Percentiles rank a stretch among this genome's conserved stretches.
phyloP scores from a whole-genome alignment of 2,329 filamentous ascomycete genomes.

The Paraphoma chrysanthemicola region DNA sequence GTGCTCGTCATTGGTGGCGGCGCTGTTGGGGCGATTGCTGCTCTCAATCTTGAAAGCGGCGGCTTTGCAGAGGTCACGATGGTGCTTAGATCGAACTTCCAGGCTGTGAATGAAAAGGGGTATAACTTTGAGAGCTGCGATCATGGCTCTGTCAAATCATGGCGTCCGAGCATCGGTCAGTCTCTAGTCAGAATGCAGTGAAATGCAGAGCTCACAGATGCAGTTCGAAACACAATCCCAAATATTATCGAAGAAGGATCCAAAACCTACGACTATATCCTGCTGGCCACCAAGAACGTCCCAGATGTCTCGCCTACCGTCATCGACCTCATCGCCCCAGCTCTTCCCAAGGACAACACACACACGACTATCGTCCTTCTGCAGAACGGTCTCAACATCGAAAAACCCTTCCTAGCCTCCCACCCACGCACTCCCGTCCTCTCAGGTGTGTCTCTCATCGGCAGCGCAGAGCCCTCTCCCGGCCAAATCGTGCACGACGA shows the following conservation, averaged over 20 bases:
- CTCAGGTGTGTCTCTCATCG: slow-evolving; percentile 61
- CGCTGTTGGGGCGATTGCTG: slow-evolving; percentile 64
- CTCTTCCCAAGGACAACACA: slow-evolving; percentile 55
- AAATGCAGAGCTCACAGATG: neutral
- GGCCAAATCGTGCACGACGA: slow-evolving; percentile 63
- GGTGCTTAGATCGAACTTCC: slow-evolving; percentile 65
- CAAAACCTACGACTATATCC: slow-evolving; percentile 61
- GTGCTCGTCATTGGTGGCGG: slow-evolving; percentile 64
- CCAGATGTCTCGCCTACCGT: slow-evolving; percentile 60
- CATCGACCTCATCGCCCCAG: slow-evolving; percentile 58
- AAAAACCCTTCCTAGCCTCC: slow-evolving; percentile 57
- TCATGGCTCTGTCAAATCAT: slow-evolving; percentile 59
- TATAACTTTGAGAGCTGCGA: slow-evolving; percentile 64
- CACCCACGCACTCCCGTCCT: slow-evolving; percentile 63
- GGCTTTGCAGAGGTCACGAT: slow-evolving; percentile 60
- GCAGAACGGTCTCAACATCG: slow-evolving; percentile 71
- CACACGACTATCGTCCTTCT: slow-evolving; percentile 63
- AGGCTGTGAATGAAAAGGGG: slow-evolving; percentile 55
- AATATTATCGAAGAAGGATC: slow-evolving; percentile 47
- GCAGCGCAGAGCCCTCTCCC: slow-evolving; percentile 56
- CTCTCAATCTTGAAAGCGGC: slow-evolving; percentile 61
- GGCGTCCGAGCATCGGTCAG: slow-evolving; percentile 55
- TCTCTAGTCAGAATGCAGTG: neutral
- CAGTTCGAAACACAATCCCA: slow-evolving; percentile 59
- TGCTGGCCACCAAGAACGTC: slow-evolving; percentile 66